phyloP scores from a whole-genome alignment of 768 basidiomycete species.

The Collybia nuda region DNA sequence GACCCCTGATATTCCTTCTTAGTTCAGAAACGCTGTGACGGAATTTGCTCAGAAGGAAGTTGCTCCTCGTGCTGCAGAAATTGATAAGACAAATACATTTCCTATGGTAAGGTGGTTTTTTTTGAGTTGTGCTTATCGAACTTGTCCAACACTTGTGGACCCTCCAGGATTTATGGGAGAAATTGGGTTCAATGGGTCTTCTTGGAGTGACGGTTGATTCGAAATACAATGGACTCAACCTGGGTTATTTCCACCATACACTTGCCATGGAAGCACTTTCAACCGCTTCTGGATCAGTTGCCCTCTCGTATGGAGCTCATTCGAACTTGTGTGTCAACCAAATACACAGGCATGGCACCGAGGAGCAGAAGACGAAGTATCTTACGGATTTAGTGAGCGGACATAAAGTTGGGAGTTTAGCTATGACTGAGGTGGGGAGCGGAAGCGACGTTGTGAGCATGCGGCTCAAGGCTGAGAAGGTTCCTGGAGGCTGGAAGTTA shows the following conservation, averaged over 20 bases:
- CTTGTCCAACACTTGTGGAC: slow-evolving; percentile 4
- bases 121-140: background rate
- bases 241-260: slow-evolving; percentile 86
- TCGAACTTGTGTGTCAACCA: slow-evolving; percentile 89
- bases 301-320: slow-evolving; percentile 89
- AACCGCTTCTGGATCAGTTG: slow-evolving; percentile 87
- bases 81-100: slow-evolving; percentile 83
- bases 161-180: slow-evolving; percentile 79
- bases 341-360: slow-evolving; percentile 82
- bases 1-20: slow-evolving; percentile 5
- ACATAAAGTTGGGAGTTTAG: slow-evolving; percentile 82
- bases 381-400: slow-evolving; percentile 80
- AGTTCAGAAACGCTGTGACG: slow-evolving; percentile 82
- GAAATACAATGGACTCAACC: slow-evolving; percentile 77
- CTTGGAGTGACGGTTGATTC: slow-evolving; percentile 83
- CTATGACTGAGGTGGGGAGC: slow-evolving; percentile 92
- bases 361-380: slow-evolving; percentile 81
- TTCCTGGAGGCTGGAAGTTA: slow-evolving; percentile 71
- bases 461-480: slow-evolving; percentile 78
- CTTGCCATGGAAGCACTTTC: slow-evolving; percentile 96
- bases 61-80: slow-evolving; percentile 81
- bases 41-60: slow-evolving; percentile 84
- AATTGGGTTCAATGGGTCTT: slow-evolving; percentile 90
- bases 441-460: slow-evolving; percentile 98
- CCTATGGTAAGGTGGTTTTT: slow-evolving; percentile 57